Evolutionary conservation across 805 yeast species (phyloP), one percentile per base, ranked within the genome.

Genomic region (Candida tallmaniae): DNA sequence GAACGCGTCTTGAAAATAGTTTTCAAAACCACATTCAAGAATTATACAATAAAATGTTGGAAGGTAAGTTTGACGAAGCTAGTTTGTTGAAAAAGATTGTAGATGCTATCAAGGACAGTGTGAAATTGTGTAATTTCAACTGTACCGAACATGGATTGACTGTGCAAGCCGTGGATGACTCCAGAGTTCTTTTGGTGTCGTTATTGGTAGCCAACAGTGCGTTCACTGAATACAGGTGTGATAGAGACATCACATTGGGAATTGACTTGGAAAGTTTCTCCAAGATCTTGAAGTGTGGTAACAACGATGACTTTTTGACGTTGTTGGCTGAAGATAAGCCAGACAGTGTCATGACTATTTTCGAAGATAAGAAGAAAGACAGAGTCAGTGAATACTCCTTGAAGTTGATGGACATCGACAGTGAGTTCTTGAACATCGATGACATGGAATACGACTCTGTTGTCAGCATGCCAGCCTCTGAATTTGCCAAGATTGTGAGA

Each of bases 161-260:
- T 8, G 90, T 94, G 15, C 97, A 93, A 70, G 97, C 98, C 18
- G 93, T 93, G 48, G 98, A 93, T 64, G 94, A 88, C 58, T 88
- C 98, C 18, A 86, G 97, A 72, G 96, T 93, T 39, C 75, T 89
- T 44, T 74, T 93, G 45, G 96, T 90, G 26, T 83, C 95, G 14
- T 70, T 93, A 44, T 76, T 85, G 49, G 82, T 93, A 47, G 95
- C 94, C 39, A 78, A 80, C 44, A 89, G 84, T 41, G 89, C 95
- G 9, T 93, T 93, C 68, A 73, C 78, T 41, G 90, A 83, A 48
- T 93, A 84, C 71, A 82, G 98, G 73, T 89, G 97, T 65, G 98
- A 93, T 66, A 80, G 93, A 56, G 87, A 85, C 47, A 72, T 89
- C 50, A 87, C 96, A 6, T 74, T 93, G 46, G 98, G 98, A 47